Percentiles rank a stretch among this genome's conserved stretches.
Evolutionary conservation across 1,284 basidiomycete species (phyloP).

Genomic region (Cutaneotrichosporon arboriforme): DNA sequence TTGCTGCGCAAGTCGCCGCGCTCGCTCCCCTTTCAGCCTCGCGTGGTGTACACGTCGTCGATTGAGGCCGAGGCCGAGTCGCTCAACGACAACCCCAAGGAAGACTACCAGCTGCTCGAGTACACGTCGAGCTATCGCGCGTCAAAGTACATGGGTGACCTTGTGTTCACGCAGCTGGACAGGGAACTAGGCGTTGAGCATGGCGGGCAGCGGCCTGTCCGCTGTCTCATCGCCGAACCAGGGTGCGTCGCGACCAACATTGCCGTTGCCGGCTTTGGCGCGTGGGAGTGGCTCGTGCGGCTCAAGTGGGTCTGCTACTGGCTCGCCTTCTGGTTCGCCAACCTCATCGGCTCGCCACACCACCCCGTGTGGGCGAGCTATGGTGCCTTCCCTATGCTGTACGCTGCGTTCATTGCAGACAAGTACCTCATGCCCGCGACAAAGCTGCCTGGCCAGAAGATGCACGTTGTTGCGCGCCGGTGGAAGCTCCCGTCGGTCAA

Average conservation of each 20-base stretch:
- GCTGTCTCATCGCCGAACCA: conserved; percentile 67
- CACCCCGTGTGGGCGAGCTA: conserved; percentile 35
- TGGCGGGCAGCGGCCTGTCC: conserved; percentile 42
- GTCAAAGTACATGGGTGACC: conserved; percentile 74
- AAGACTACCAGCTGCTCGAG: conserved; percentile 67
- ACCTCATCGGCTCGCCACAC: conserved; percentile 36
- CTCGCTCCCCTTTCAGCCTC: conserved; percentile 50
- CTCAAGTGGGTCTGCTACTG: conserved; percentile 57
- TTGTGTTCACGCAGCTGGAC: conserved; percentile 60
- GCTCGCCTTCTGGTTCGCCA: conserved; percentile 57
- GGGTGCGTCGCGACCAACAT: conserved; percentile 69
- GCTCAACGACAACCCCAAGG: conserved; percentile 52
- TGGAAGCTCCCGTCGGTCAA: conserved; percentile 26
- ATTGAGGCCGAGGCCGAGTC: conserved; percentile 57
- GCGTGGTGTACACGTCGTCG: conserved; percentile 77
- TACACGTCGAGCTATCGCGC: conserved; percentile 63
- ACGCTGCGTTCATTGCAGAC: conserved; percentile 33
- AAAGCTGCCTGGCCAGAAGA: conserved; percentile 31
- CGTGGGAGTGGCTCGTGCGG: conserved; percentile 51
- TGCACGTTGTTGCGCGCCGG: conserved; percentile 22
- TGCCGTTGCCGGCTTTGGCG: conserved; percentile 35
- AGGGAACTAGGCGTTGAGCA: conserved; percentile 35
- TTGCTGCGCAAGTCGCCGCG: conserved; percentile 40
- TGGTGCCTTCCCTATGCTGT: conserved; percentile 36
- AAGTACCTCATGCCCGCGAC: conserved; percentile 24